phyloP scores from a whole-genome alignment of 805 yeast genomes.

The Spathaspora girioi region DNA sequence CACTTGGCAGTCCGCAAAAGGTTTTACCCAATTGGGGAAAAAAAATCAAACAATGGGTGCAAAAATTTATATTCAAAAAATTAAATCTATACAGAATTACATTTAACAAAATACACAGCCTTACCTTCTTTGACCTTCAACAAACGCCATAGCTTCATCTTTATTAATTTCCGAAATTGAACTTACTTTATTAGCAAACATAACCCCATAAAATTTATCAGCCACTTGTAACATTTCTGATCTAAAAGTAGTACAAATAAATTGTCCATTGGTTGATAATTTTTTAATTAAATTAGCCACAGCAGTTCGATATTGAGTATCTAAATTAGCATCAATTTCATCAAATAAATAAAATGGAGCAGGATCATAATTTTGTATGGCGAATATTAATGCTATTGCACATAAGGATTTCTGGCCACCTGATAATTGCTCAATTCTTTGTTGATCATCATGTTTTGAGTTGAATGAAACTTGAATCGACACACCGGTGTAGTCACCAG shows the following conservation, averaged over 20 bases:
- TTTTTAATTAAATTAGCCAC: constrained; percentile 74
- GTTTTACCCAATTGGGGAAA: no score
- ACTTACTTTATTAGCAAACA: constrained; percentile 78
- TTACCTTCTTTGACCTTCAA: constrained; percentile 56
- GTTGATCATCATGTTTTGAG: constrained; percentile 80
- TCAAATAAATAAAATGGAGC: constrained; percentile 96
- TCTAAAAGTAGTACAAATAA: constrained; percentile 93
- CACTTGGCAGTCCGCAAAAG: no score
- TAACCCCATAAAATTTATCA: constrained; percentile 83
- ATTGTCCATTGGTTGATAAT: constrained; percentile 72
- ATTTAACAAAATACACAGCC: background rate
- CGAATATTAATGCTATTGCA: constrained; percentile 89
- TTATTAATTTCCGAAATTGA: constrained; percentile 66
- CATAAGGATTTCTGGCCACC: constrained; percentile 98
- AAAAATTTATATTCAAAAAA: background rate
- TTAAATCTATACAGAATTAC: background rate
- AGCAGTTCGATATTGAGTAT: constrained; percentile 83
- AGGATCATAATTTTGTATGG: constrained; percentile 93
- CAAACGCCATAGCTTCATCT: constrained; percentile 77
- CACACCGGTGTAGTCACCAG: constrained; percentile 73
- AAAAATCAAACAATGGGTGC: background rate
- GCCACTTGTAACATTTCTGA: constrained; percentile 89
- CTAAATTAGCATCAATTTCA: constrained; percentile 94
- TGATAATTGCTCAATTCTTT: constrained; percentile 82
- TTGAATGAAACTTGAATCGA: constrained; percentile 87